phyloP scores from a whole-genome alignment of 257 asterid species.

The Solanum habrochaites region DNA sequence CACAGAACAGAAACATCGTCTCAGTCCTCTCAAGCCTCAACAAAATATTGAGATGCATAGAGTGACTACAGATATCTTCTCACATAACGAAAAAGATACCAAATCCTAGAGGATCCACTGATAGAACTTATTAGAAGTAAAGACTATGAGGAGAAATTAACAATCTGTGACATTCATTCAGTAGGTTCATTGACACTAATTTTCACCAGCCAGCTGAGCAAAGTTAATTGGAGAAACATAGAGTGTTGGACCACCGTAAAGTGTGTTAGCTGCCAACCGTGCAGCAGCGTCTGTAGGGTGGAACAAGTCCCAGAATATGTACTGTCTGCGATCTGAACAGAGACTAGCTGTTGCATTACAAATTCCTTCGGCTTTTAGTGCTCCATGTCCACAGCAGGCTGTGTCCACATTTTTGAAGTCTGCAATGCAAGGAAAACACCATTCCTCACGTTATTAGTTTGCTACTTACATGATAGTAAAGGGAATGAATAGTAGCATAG shows the following conservation, averaged over 20 bases:
- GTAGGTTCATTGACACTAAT: neutral
- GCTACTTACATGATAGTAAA: neutral
- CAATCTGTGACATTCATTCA: neutral
- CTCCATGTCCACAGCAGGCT: slow-evolving; percentile 69
- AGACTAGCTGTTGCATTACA: slow-evolving; percentile 21
- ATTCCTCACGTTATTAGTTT: neutral
- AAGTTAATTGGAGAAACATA: slow-evolving; percentile 29
- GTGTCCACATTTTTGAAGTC: slow-evolving; percentile 40
- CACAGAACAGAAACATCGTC: neutral
- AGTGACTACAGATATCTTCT: neutral
- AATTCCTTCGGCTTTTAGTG: slow-evolving; percentile 10
- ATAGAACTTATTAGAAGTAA: neutral
- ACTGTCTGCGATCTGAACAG: slow-evolving; percentile 7
- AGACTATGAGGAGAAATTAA: neutral
- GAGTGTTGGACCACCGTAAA: slow-evolving; percentile 16
- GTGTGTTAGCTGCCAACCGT: slow-evolving; percentile 19
- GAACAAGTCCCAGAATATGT: slow-evolving; percentile 27
- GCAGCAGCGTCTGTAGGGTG: slow-evolving; percentile 29
- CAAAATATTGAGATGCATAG: neutral
- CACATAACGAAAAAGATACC: neutral
- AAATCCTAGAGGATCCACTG: neutral
- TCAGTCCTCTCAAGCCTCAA: neutral
- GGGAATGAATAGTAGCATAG: neutral
- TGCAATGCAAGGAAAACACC: neutral
- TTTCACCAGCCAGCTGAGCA: slow-evolving; percentile 13